Base-by-base conservation (phyloP, 1,284 basidiomycete genomes). In the Pseudozyma flocculosa region DNA sequence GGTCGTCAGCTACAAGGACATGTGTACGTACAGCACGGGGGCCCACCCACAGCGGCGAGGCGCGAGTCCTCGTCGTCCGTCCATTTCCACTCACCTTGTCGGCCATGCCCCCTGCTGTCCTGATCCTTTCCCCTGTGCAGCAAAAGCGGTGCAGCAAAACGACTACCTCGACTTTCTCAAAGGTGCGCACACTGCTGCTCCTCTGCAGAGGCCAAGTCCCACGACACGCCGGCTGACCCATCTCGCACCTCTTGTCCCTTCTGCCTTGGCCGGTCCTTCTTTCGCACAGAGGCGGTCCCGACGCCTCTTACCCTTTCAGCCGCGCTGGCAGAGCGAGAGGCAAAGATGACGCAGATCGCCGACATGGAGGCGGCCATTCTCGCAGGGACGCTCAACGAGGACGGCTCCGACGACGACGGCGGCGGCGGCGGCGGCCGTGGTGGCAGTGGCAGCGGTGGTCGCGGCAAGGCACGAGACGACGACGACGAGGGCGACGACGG, bases 1-100 rank as follows among this genome's bases (percentile, higher is more conserved):
- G 21, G 58, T 68, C 26, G 45, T 72, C 14, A 60, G 64, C 24
- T 73, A 73, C 50, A 63, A 71, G 32, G 71, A 73, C 50, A 48
- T 73, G 23, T 69, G 54, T 57, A 29, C 17, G 54, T 51, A 5
- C 15, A 21, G 19, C 13, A n/a, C n/a, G n/a, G n/a, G n/a, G n/a
- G n/a, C n/a, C n/a, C n/a, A n/a, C n/a, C n/a, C n/a, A n/a, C n/a
- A n/a, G n/a, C n/a, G n/a, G n/a, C n/a, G n/a, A n/a, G n/a, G n/a
- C n/a, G n/a, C n/a, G n/a, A n/a, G n/a, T n/a, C n/a, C n/a, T n/a
- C n/a, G n/a, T n/a, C n/a, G n/a, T n/a, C n/a, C n/a, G n/a, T n/a
- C n/a, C n/a, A n/a, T n/a, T n/a, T n/a, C n/a, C n/a, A n/a, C n/a
- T n/a, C n/a, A n/a, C n/a, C n/a, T n/a, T n/a, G n/a, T n/a, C n/a